phyloP scores from a whole-genome alignment of 352 stramenopile genomes.

The Pythium folliculosum region DNA sequence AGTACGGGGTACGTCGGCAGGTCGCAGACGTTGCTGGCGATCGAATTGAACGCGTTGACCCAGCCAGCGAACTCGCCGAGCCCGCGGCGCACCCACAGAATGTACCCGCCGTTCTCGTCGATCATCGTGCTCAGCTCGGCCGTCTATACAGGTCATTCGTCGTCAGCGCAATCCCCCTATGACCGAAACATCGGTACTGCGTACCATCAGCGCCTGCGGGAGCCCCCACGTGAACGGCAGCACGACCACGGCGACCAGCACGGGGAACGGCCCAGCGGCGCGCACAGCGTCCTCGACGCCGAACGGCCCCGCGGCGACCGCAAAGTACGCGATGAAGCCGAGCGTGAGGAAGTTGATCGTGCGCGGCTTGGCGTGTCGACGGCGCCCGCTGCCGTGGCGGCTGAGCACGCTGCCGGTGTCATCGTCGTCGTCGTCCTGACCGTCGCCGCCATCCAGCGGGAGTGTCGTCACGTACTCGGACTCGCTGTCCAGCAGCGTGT shows the following conservation, averaged over 20 bases:
- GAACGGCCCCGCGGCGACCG: conserved; percentile 75
- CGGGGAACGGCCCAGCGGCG: conserved; percentile 67
- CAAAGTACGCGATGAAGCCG: conserved; percentile 86
- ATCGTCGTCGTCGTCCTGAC: not conserved
- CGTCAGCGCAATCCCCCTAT: not conserved
- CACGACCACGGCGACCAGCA: conserved; percentile 70
- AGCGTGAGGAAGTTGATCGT: conserved; percentile 85
- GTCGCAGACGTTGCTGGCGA: conserved; percentile 84
- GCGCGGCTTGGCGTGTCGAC: conserved; percentile 42
- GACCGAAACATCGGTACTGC: conserved; percentile 6
- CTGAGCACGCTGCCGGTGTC: conserved; percentile 27
- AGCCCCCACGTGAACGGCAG: conserved; percentile 84
- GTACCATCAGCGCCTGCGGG: conserved; percentile 81
- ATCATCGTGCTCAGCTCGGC: conserved; percentile 86
- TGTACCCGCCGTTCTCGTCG: conserved; percentile 84
- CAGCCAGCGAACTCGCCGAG: conserved; percentile 81
- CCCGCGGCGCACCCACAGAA: conserved; percentile 80
- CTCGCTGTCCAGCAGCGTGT: conserved; percentile 53
- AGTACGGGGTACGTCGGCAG: conserved; percentile 84
- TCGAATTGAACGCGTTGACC: conserved; percentile 86
- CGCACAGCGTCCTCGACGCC: conserved; percentile 78
- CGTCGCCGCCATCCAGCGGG: not conserved
- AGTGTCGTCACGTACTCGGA: conserved; percentile 36
- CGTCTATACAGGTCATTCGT: conserved; percentile 38
- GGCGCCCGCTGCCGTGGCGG: conserved; percentile 20